Conservation (phyloP, 352 stramenopile species). For the Phytophthora sojae region DNA sequence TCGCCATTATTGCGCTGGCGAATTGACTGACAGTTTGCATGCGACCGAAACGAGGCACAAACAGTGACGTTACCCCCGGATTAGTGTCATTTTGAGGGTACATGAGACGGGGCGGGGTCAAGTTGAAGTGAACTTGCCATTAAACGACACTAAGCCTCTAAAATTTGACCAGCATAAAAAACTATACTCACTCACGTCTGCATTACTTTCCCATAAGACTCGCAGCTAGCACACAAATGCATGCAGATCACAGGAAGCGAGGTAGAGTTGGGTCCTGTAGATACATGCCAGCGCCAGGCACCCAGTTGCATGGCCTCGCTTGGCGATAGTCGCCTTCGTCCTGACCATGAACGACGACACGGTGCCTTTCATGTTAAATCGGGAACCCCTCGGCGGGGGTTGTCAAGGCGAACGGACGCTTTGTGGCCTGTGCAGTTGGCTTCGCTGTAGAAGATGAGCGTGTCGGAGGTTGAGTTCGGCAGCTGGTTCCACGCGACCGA, state of each 20-base stretch:
- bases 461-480: neutral
- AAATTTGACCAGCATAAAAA: too few species aligned
- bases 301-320: neutral
- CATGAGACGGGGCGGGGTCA: conserved; percentile 5
- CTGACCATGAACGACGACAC: neutral
- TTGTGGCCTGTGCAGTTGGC: neutral
- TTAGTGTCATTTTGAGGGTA: neutral
- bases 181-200: too few species aligned
- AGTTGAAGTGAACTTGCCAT: conserved; percentile 16
- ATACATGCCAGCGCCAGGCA: too few species aligned
- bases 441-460: neutral
- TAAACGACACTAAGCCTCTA: too few species aligned
- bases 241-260: too few species aligned
- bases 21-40: neutral
- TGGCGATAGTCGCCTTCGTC: neutral
- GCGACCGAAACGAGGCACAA: too few species aligned
- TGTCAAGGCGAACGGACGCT: neutral
- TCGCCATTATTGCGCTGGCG: conserved; percentile 5
- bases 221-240: too few species aligned
- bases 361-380: neutral
- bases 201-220: too few species aligned
- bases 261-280: too few species aligned
- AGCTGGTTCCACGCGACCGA: neutral
- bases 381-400: neutral
- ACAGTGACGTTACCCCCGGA: neutral